Evolutionary conservation across 352 stramenopile genomes (phyloP), one percentile per base, ranked within the genome.

Genomic region (Globisporangium takayamanum): DNA sequence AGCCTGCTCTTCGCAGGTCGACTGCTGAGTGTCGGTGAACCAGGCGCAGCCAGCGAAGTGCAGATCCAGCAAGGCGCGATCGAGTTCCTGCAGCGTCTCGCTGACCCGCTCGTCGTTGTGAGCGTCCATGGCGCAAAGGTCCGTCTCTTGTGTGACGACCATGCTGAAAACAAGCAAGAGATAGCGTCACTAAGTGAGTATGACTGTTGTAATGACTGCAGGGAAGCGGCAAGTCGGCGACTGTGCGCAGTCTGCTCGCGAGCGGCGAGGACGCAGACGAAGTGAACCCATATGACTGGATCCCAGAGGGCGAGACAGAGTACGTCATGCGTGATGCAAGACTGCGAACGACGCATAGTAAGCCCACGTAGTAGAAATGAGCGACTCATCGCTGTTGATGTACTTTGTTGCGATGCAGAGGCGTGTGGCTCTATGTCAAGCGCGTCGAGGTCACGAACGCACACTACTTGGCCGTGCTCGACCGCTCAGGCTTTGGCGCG

Each of bases 371-470:
- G 11, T 3, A 10, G 5, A 15, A 18, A 20, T 20, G 28, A 30
- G 12, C 5, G 14, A 15, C 14, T 48, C 5, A 25, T 5, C 15
- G 6, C 4, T 45, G 42, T 50, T 33, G 3, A 5, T 61, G 16
- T 50, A 11, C 5, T 20, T 25, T 12, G 8, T 15, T 28, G 20
- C 44, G 11, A 15, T 25, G 44, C 53, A 78, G 72, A 56, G 69
- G 73, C 26, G 83, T 83, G 48, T 88, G 80, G 75, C 56, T 93
- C 45, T 93, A 93, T 50, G 66, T 93, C n/a, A 84, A 84, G 65
- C 59, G 68, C 6, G 59, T 73, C 0, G 77, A 87, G 51, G 85
- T 84, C 50, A 67, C 73, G 12, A 86, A 80, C 50, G 80, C 74
- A 28, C 88, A 88, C 58, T 93, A 93, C 65, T 66, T 93, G 49